Evolutionary conservation across 1,284 basidiomycete genomes (phyloP), one percentile per base, ranked within the genome.

Genomic region (Erythrobasidium hasegawianum): DNA sequence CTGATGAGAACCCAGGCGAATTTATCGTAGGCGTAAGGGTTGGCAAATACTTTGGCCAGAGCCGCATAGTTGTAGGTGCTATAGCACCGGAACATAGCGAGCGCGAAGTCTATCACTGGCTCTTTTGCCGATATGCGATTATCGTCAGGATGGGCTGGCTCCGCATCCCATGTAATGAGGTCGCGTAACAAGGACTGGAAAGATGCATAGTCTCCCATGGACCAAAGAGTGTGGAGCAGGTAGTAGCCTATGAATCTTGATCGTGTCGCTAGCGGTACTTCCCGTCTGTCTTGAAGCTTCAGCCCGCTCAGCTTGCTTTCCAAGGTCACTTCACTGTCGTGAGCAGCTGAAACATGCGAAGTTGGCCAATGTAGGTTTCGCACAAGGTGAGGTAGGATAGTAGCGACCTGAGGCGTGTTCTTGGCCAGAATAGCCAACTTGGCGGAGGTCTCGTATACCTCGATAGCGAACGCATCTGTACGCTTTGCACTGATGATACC

Each of bases 371-470:
- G 64, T 8, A 67, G 40, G 5, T 18, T 67, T 20, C 49, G 47
- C 39, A 67, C 64, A 5, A 67, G 57, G 40, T 67, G 64, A 4
- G 64, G 64, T 20, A 67, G 52, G 7, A 59, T 55, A 47, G 47
- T 67, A 24, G 64, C 57, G 10, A 67, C 33, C 24, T 67, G 64
- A 14, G 64, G 57, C 43, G 38, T 45, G 24, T 59, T 67, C 9
- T 26, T 55, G 9, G 27, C 57, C 33, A 67, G 38, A 16, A 69
- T 58, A 26, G 68, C 62, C 27, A 70, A 50, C 39, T 56, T 52
- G 2, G 61, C 50, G 10, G 67, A 70, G 8, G 58, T 62, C 56
- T 70, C 69, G 50, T 70, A 70, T 5, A 64, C 67, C 47, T 68
- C 69, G 2, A 68, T 53, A 10, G 69, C 67, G 45, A 70, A 70